Evolutionary conservation across 2,329 filamentous ascomycete genomes (phyloP).

Genomic region (Colletotrichum musicola): DNA sequence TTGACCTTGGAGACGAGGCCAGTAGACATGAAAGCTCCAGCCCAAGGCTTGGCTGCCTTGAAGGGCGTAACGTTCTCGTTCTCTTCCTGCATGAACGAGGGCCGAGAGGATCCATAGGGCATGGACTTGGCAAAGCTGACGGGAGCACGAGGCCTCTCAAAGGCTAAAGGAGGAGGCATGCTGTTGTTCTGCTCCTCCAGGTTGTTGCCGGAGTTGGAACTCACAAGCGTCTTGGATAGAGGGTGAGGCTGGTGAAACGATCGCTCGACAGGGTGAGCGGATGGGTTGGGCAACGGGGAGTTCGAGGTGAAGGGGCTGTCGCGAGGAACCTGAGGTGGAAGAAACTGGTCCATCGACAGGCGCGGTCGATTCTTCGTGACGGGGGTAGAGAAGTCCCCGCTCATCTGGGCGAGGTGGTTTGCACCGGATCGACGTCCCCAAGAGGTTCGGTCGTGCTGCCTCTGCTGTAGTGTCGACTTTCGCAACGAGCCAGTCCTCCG

Average conservation of each 20-base stretch:
- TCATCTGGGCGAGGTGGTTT: conserved; percentile 64
- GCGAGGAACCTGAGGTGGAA: conserved; percentile 71
- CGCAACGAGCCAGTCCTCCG: conserved; percentile 82
- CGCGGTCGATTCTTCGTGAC: conserved; percentile 74
- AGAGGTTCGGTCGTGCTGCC: conserved; percentile 76
- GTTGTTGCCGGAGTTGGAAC: conserved; percentile 86
- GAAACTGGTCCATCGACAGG: conserved; percentile 82
- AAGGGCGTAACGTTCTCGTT: conserved; percentile 56
- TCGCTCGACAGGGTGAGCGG: conserved; percentile 62
- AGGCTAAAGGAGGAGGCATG: conserved; percentile 64
- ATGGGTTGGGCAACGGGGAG: conserved; percentile 64
- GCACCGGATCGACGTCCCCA: conserved; percentile 72
- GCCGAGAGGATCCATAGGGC: conserved; percentile 66
- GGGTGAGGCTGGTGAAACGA: conserved; percentile 77
- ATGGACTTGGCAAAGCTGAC: conserved; percentile 80
- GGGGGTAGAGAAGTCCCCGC: conserved; percentile 68
- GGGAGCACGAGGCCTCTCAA: conserved; percentile 63
- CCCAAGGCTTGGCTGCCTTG: conserved; percentile 81
- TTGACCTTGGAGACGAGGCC: conserved; percentile 96
- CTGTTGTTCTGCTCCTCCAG: conserved; percentile 72
- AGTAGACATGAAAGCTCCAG: conserved; percentile 92
- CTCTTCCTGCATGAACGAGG: conserved; percentile 45
- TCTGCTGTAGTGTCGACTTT: conserved; percentile 89
- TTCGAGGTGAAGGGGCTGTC: conserved; percentile 75
- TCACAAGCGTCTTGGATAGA: conserved; percentile 86